These are phyloP conservation scores for Ustilago xerochloae DNA, from an alignment of 1,284 basidiomycete species.

Conservation along the genomic window DNA sequence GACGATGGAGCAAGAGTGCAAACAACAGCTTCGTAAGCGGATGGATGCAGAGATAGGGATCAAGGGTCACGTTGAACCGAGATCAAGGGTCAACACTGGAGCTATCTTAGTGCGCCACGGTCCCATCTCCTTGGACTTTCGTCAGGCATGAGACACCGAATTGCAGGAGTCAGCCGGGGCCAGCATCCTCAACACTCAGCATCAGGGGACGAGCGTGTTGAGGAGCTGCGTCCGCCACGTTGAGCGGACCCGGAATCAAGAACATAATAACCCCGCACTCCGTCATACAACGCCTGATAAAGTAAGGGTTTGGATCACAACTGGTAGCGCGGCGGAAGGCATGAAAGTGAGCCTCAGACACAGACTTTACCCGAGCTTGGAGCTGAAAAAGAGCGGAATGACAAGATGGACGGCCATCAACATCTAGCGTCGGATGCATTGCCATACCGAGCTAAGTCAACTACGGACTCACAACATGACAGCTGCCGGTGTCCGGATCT, in stretches of 20 bases:
- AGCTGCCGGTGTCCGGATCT: constrained; percentile 25
- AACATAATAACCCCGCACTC: constrained; percentile 1
- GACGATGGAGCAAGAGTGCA: not conserved
- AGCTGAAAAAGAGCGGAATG: not conserved
- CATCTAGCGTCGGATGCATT: not conserved
- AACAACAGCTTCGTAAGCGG: too few relatives aligned
- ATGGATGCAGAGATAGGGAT: not conserved
- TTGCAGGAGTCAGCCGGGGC: not conserved
- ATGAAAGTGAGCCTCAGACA: not conserved
- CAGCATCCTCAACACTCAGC: not conserved
- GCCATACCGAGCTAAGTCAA: constrained; percentile 7
- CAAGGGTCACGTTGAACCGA: not conserved
- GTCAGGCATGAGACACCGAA: not conserved
- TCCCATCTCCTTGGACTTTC: not conserved
- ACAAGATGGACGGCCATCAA: not conserved
- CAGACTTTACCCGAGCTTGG: constrained; percentile 4
- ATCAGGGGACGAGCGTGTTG: not conserved
- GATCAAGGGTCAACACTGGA: not conserved
- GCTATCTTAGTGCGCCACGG: not conserved
- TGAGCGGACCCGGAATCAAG: not conserved
- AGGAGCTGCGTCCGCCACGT: not conserved
- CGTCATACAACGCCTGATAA: not conserved
- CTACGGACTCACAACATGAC: constrained; percentile 12
- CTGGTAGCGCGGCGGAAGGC: not conserved
- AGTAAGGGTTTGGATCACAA: not conserved